phyloP scores from a whole-genome alignment of 441 rosid genomes.

The Pelargonium cotyledonis region DNA sequence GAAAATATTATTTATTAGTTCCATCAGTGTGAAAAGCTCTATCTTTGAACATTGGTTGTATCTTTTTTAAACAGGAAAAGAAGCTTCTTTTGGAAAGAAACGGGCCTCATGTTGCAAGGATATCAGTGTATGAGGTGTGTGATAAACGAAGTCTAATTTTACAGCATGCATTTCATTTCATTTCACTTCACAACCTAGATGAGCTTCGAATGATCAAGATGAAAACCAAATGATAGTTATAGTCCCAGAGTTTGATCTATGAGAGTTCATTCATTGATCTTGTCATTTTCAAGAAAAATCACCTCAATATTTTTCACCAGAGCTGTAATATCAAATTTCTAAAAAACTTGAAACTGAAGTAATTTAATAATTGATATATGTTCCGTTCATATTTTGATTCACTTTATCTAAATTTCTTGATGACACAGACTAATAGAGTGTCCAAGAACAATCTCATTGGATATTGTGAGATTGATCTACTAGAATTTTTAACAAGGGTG shows the following conservation, averaged over 20 bases:
- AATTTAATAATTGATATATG: not conserved
- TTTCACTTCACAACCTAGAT: too few relatives aligned
- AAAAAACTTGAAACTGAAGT: not conserved
- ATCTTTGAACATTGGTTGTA: constrained; percentile 1
- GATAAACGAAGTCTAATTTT: not conserved
- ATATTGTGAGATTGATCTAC: constrained; percentile 70
- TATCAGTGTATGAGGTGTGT: constrained; percentile 79
- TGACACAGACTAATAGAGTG: constrained; percentile 73
- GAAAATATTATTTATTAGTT: not conserved
- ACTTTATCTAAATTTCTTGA: not conserved
- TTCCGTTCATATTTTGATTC: not conserved
- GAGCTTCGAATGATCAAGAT: too few relatives aligned
- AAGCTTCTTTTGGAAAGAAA: constrained; percentile 76
- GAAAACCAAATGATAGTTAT: too few relatives aligned
- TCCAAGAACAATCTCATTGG: constrained; percentile 67
- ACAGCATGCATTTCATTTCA: too few relatives aligned
- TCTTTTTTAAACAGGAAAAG: constrained; percentile 54
- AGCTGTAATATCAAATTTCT: not conserved
- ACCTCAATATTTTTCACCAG: not conserved
- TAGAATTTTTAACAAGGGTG: constrained; percentile 56
- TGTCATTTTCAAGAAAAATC: not conserved
- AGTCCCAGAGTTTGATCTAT: too few relatives aligned
- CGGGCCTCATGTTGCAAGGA: constrained; percentile 74
- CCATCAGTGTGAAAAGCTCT: not conserved
- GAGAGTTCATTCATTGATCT: not conserved